Evolutionary conservation across 345 rosid genomes (phyloP), one percentile per base, ranked within the genome.

Genomic region (Microcos paniculata): DNA sequence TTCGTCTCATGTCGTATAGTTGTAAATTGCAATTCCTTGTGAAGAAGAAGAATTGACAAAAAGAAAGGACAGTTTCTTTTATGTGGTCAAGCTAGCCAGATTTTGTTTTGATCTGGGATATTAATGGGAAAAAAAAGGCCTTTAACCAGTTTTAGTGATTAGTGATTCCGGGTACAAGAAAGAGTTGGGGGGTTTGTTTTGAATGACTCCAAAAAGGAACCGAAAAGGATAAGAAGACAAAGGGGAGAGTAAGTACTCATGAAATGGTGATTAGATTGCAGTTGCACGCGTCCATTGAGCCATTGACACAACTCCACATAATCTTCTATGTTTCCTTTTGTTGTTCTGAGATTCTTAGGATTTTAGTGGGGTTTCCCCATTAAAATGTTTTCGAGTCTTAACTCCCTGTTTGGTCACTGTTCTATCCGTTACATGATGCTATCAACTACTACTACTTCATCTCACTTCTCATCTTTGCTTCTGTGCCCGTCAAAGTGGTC

Each of bases 211-310:
- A 52, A 52, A 19, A 52, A 52, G 57, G 57, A 55, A 4, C 14
- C 21, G 59, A 55, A 55, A 55, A 21, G 61, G 31, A 56, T 56
- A 56, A 56, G 15, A 24, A 56, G 31, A 23, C 15, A 11, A 10
- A 1, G 4, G 8, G n/a, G 3, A 8, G n/a, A 21, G 12, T 53
- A 21, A 11, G 40, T 35, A 35, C 1, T 56, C 6, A 10, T 23
- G 31, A 24, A 56, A 56, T 3, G 6, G 40, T 59, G 79, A 43
- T 55, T 80, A 72, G 56, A 63, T 65, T 76, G 80, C 7, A 18
- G 19, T 38, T 62, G 76, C 82, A 79, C 76, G 82, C 82, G 78
- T 72, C 80, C 80, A 28, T 33, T 43, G 28, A 45, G 21, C 80
- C 80, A 28, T 33, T 43, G 28, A 45, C 31, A 61, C n/a, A 13